These are phyloP conservation scores for Prosopis cineraria DNA, from an alignment of 306 rosid genomes.

Conservation along the genomic window DNA sequence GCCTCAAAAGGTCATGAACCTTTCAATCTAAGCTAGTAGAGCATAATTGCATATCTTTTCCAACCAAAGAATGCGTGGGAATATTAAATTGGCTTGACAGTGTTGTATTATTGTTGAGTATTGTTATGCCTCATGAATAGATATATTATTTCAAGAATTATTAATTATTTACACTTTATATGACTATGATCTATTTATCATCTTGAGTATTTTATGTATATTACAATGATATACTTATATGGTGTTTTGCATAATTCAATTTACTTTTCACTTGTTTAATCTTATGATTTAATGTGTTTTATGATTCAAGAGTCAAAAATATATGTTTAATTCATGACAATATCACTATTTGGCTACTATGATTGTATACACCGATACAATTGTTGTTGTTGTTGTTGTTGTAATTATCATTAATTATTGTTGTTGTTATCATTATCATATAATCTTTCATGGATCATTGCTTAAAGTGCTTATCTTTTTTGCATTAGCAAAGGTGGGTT, in stretches of 20 bases:
- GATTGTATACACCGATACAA: neutral
- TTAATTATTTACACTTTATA: neutral
- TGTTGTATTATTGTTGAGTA: neutral
- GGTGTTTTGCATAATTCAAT: neutral
- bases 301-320: neutral
- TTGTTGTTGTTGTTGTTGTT: neutral
- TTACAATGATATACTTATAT: neutral
- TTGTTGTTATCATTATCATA: too few relatives aligned
- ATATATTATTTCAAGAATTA: neutral
- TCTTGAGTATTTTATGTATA: neutral
- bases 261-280: neutral
- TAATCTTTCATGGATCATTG: slow-evolving; percentile 22
- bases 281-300: neutral
- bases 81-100: neutral
- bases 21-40: neutral
- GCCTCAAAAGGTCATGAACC: neutral
- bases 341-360: neutral
- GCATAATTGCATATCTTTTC: neutral
- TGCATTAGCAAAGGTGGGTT: slow-evolving; percentile 98
- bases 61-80: neutral
- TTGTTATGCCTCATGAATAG: neutral
- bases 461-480: slow-evolving; percentile 35
- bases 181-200: neutral
- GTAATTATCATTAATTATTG: neutral
- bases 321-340: neutral